A percentile compares a stretch with the other conserved stretches of the same genome.
Evolutionary conservation across 2,329 filamentous ascomycete genomes (phyloP).

Genomic region (Aciculosporium take): DNA sequence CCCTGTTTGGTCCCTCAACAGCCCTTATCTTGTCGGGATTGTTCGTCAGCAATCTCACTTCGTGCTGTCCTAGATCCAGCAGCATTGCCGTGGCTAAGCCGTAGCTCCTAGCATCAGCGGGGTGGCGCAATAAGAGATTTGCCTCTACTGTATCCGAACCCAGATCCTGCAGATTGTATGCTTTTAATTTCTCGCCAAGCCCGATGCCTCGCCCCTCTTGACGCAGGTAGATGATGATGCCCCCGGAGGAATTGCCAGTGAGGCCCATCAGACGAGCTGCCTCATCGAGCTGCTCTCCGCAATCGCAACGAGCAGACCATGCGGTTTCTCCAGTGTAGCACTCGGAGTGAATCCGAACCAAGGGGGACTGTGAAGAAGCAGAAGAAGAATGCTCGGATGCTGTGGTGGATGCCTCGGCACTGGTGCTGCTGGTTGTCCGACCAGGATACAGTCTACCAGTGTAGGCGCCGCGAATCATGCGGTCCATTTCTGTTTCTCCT

Average conservation of each 20-base stretch:
- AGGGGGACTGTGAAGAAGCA: conserved; percentile 29
- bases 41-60: conserved; percentile 79
- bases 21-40: conserved; percentile 95
- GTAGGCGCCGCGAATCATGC: conserved; percentile 91
- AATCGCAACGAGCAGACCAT: conserved; percentile 95
- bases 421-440: conserved; percentile 53
- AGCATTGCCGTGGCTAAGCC: conserved; percentile 94
- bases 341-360: conserved; percentile 93
- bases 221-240: conserved; percentile 87
- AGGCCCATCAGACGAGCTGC: conserved; percentile 85
- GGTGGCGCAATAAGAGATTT: conserved; percentile 79
- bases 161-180: conserved; percentile 93
- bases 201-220: conserved; percentile 96
- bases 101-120: conserved; percentile 87
- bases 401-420: conserved; percentile 7
- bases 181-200: conserved; percentile 88
- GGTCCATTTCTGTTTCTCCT: conserved; percentile 73
- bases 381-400: conserved; percentile 1
- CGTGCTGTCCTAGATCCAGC: conserved; percentile 63
- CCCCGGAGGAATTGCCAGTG: conserved; percentile 48
- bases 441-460: conserved; percentile 77
- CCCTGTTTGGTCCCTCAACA: conserved; percentile 79
- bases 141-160: conserved; percentile 97
- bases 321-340: conserved; percentile 98
- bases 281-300: conserved; percentile 93